Base-by-base conservation (phyloP, 352 stramenopile genomes). In the Globisporangium cederbergense region DNA sequence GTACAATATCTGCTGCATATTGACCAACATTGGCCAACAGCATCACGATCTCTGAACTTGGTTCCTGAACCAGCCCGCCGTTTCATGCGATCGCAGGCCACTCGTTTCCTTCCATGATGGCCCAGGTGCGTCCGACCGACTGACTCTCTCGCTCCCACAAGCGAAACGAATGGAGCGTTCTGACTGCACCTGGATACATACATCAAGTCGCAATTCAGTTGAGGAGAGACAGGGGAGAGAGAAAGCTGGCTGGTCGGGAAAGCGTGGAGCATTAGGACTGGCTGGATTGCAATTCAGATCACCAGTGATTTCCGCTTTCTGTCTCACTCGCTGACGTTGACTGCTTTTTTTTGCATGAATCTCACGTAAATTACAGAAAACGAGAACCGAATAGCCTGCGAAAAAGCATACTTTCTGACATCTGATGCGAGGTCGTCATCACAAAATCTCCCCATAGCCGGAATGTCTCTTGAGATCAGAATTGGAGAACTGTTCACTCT, bases 181-280 rank as follows among this genome's bases (percentile, higher is more conserved):
- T 28, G 25, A 28, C 25, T 28, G 25, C 11, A 22, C 9, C 46
- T 32, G 46, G 46, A 52, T 34, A 18, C 46, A 53, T 10, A n/a
- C 32, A 14, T 18, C 18, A 52, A 28, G 25, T 28, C 25, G 25
- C n/a, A 32, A 50, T 18, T 13, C 38, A 11, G 47, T 54, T 36
- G 20, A 54, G 30, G 13, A 54, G 20, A 54, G 22, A 54, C 10
- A 10, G 45, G 10, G 4, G 45, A 50, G 14, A 22, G 43, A 20
- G 22, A 28, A 28, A 4, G 18, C 18, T 22, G 8, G n/a, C 16
- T 53, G 18, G 25, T 9, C 16, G 25, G n/a, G 56, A 42, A 62
- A 34, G 11, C 14, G n/a, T 54, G 42, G 57, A 62, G 53, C 43
- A 62, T 54, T 62, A 55, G 43, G 18, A 14, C 57, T 54, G 57